These are phyloP conservation scores for Solanum infundibuliforme DNA, from an alignment of 257 asterid genomes.

Conservation along the genomic window DNA sequence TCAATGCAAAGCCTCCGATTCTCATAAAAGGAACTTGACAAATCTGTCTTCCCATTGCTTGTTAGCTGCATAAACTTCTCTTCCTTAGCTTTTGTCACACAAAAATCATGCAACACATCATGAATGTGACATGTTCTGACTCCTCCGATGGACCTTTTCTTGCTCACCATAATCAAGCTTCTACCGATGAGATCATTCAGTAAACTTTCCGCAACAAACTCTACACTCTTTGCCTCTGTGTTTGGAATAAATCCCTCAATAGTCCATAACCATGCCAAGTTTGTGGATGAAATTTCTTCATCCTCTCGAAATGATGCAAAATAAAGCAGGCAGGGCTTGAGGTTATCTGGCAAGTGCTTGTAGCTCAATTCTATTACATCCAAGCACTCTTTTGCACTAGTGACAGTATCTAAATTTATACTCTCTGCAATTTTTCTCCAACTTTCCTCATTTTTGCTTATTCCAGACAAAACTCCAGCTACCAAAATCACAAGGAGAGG, in stretches of 20 bases:
- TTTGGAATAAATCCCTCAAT: neutral
- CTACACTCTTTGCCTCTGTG: neutral
- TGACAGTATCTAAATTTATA: neutral
- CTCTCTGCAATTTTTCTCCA: neutral
- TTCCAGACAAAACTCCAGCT: neutral
- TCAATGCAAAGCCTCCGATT: neutral
- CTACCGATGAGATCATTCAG: neutral
- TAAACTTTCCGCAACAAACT: neutral
- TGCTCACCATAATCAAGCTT: neutral
- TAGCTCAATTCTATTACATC: neutral
- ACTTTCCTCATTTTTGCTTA: neutral
- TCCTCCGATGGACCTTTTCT: neutral
- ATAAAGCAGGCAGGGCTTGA: neutral
- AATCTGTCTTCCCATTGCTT: neutral
- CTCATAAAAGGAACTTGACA: neutral
- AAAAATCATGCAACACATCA: neutral
- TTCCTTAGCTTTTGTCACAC: neutral
- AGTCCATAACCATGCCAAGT: neutral
- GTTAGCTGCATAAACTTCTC: neutral
- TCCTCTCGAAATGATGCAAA: neutral
- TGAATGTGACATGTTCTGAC: neutral
- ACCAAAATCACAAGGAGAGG: neutral
- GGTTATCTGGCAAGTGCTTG: neutral
- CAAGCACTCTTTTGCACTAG: neutral
- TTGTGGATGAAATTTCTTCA: neutral